A percentile compares a stretch with the other conserved stretches of the same genome.
Evolutionary conservation across 768 basidiomycete genomes (phyloP).

Genomic region (Mycena belliarum): DNA sequence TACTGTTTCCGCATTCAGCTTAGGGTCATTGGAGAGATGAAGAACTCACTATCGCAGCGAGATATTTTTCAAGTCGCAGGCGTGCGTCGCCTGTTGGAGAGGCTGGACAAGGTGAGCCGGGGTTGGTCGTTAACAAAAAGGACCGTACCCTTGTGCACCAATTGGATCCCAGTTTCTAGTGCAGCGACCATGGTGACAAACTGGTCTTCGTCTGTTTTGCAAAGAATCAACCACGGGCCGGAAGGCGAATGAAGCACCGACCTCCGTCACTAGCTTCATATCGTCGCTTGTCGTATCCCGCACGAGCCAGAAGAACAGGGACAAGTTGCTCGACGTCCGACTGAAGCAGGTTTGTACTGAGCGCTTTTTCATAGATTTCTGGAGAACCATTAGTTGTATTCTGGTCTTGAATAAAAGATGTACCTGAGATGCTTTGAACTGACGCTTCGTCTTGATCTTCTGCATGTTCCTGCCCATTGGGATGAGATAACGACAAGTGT

Average conservation of each 20-base stretch:
- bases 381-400: neutral
- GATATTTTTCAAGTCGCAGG: slow-evolving; percentile 80
- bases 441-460: slow-evolving; percentile 33
- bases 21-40: neutral
- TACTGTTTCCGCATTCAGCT: slow-evolving; percentile 40
- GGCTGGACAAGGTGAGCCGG: slow-evolving; percentile 36
- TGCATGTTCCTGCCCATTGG: slow-evolving; percentile 42
- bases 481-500: neutral
- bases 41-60: slow-evolving; percentile 68
- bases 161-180: slow-evolving; percentile 63
- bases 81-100: slow-evolving; percentile 72
- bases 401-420: neutral
- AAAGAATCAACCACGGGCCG: neutral
- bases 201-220: slow-evolving; percentile 43
- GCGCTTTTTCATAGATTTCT: slow-evolving; percentile 63
- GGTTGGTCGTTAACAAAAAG: neutral
- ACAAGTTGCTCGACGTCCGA: slow-evolving; percentile 66
- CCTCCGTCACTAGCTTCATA: slow-evolving; percentile 49
- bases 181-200: slow-evolving; percentile 55
- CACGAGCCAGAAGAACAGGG: slow-evolving; percentile 62
- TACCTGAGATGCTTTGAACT: slow-evolving; percentile 21
- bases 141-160: slow-evolving; percentile 55
- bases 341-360: slow-evolving; percentile 55
- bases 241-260: slow-evolving; percentile 19
- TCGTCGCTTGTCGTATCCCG: slow-evolving; percentile 60